Evolutionary conservation across 495 filamentous ascomycete genomes (phyloP).

Genomic region (Echria macrotheca): DNA sequence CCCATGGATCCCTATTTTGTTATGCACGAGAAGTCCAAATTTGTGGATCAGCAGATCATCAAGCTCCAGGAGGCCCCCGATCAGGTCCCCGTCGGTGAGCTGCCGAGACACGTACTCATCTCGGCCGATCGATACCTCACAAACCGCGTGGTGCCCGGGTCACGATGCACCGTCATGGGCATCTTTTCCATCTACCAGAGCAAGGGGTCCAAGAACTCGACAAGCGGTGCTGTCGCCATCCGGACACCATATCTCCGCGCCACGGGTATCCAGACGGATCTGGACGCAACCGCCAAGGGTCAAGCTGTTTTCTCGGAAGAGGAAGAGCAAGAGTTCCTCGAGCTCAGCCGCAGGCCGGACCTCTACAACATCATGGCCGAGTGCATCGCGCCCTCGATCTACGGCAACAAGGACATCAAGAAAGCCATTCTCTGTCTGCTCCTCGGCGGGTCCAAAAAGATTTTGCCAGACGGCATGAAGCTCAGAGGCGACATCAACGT

Average conservation of each 20-base stretch:
- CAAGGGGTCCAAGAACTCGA: conserved; percentile 77
- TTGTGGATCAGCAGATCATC: conserved; percentile 96
- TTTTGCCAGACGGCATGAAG: conserved; percentile 97
- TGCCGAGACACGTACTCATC: conserved; percentile 90
- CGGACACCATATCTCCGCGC: conserved; percentile 95
- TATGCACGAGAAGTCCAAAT: conserved; percentile 87
- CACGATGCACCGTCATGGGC: conserved; percentile 90
- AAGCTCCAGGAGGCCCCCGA: conserved; percentile 98
- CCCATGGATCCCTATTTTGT: conserved; percentile 95
- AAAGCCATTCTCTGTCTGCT: conserved; percentile 96
- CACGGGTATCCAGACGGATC: conserved; percentile 82
- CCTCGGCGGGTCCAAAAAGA: conserved; percentile 96
- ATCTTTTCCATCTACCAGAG: conserved; percentile 97
- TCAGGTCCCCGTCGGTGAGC: conserved; percentile 94
- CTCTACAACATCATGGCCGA: conserved; percentile 84
- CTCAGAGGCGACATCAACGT: conserved; percentile 99
- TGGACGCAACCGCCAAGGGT: conserved; percentile 87
- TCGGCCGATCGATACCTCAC: conserved; percentile 94
- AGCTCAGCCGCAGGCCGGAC: conserved; percentile 85
- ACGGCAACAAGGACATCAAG: conserved; percentile 94
- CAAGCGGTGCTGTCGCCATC: conserved; percentile 78
- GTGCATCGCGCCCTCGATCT: conserved; percentile 97
- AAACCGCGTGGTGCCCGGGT: conserved; percentile 93
- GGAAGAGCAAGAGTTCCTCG: conserved; percentile 95
- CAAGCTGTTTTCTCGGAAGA: conserved; percentile 83